These are phyloP conservation scores for Trichaptum fuscoviolaceum DNA, from an alignment of 768 basidiomycete genomes.

Conservation along the genomic window DNA sequence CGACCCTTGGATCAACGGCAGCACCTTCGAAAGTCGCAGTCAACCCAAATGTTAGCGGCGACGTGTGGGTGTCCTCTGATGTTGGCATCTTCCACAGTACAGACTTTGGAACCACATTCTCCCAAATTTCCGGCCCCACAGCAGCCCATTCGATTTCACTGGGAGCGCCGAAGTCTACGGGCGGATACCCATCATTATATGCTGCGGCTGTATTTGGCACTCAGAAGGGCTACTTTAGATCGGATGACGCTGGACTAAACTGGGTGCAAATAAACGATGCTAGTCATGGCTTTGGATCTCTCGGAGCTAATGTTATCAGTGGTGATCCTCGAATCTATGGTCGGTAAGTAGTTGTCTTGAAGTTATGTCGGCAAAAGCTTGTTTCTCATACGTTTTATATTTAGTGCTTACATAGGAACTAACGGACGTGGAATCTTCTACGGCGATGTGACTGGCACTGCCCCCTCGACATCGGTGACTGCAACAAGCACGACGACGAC, in stretches of 20 bases:
- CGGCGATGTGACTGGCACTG: constrained; percentile 28
- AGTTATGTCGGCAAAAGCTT: too few species aligned
- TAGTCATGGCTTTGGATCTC: constrained; percentile 51
- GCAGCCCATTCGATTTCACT: constrained; percentile 55
- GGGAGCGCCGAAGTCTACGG: constrained; percentile 41
- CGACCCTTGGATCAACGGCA: constrained; percentile 43
- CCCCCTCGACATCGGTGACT: constrained; percentile 4
- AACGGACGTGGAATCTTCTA: constrained; percentile 55
- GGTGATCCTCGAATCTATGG: constrained; percentile 52
- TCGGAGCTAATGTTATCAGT: constrained; percentile 38
- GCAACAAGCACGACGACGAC: constrained; percentile 1
- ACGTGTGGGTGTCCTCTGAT: constrained; percentile 62
- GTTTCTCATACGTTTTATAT: neutral
- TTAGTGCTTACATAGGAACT: constrained; percentile 56
- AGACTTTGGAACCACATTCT: constrained; percentile 44
- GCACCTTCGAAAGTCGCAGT: constrained; percentile 48
- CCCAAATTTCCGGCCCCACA: constrained; percentile 38
- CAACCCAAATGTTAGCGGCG: constrained; percentile 47
- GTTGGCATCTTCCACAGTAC: constrained; percentile 54
- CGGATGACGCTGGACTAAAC: constrained; percentile 48
- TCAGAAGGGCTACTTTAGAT: constrained; percentile 45
- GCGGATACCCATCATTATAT: constrained; percentile 50
- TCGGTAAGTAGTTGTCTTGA: constrained; percentile 39
- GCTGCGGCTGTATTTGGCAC: constrained; percentile 48
- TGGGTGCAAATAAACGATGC: constrained; percentile 60